Conservation (phyloP, 225 moss, liverwort and hornwort species). For the Marchantia paleacea region DNA sequence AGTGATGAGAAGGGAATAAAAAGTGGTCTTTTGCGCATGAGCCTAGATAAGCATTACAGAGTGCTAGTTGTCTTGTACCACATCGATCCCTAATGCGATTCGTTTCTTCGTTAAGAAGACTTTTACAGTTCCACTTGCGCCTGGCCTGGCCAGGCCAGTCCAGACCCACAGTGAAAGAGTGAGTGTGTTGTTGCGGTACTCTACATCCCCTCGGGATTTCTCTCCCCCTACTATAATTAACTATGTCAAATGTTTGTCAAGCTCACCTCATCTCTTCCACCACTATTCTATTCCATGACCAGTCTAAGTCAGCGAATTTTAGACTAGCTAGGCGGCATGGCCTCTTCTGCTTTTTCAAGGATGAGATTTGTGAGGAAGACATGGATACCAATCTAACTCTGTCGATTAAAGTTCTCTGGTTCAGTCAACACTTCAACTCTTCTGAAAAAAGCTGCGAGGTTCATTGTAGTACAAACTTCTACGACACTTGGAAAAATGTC, state of each 20-base stretch:
- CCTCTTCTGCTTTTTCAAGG: not conserved
- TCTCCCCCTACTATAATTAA: not conserved
- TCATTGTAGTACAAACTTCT: too few relatives aligned
- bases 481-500: too few relatives aligned
- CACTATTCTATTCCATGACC: not conserved
- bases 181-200: not conserved
- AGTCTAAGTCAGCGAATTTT: not conserved
- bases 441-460: not conserved
- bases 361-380: slow-evolving; percentile 5
- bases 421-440: not conserved
- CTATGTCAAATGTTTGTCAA: not conserved
- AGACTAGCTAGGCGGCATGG: slow-evolving; percentile 12
- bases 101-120: slow-evolving; percentile 5
- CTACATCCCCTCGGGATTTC: not conserved
- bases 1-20: not conserved
- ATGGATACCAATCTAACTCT: not conserved
- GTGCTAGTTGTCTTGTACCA: not conserved
- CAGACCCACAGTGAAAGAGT: not conserved
- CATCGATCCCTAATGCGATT: not conserved
- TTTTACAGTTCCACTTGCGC: not conserved
- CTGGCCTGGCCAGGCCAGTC: not conserved
- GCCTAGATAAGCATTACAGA: slow-evolving; percentile 1
- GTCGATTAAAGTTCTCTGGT: not conserved
- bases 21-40: slow-evolving; percentile 3
- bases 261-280: not conserved